phyloP scores from a whole-genome alignment of 2,329 filamentous ascomycete species.

The Fusarium luffae region DNA sequence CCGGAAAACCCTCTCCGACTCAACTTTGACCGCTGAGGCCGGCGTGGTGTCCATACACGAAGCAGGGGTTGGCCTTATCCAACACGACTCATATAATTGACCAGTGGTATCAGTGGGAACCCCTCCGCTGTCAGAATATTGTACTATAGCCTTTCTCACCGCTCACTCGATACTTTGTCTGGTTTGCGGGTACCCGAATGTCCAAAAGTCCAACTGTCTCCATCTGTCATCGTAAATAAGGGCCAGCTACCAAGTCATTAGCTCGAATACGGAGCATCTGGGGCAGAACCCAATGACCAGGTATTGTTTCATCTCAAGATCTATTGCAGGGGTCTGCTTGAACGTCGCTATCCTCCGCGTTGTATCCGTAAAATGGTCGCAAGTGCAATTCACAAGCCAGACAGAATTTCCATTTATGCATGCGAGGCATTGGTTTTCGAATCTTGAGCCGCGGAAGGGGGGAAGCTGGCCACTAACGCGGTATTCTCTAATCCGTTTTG shows the following conservation, averaged over 20 bases:
- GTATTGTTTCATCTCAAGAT: constrained; percentile 2
- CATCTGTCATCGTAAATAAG: neutral
- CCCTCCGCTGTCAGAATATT: neutral
- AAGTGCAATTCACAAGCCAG: constrained; percentile 7
- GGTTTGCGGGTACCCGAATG: neutral
- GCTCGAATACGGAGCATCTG: constrained; percentile 5
- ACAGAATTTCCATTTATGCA: constrained; percentile 6
- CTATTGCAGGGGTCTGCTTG: constrained; percentile 3
- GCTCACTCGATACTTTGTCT: constrained; percentile 1
- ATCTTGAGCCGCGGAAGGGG: constrained; percentile 3
- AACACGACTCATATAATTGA: neutral
- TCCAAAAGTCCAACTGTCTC: neutral
- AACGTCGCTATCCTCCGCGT: neutral
- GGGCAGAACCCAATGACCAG: neutral
- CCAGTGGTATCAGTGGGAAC: neutral
- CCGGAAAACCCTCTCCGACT: constrained; percentile 41
- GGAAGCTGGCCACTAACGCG: constrained; percentile 11
- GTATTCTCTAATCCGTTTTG: constrained; percentile 3
- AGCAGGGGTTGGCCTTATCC: neutral
- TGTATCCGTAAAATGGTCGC: constrained; percentile 4
- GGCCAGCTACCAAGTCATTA: neutral
- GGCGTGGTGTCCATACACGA: neutral
- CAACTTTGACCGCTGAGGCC: constrained; percentile 14
- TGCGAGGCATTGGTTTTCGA: constrained; percentile 9
- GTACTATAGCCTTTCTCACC: constrained; percentile 21